Evolutionary conservation across 371 early-diverging fungal species (phyloP), one percentile per base, ranked within the genome.

Genomic region (Haplosporangium sp.): DNA sequence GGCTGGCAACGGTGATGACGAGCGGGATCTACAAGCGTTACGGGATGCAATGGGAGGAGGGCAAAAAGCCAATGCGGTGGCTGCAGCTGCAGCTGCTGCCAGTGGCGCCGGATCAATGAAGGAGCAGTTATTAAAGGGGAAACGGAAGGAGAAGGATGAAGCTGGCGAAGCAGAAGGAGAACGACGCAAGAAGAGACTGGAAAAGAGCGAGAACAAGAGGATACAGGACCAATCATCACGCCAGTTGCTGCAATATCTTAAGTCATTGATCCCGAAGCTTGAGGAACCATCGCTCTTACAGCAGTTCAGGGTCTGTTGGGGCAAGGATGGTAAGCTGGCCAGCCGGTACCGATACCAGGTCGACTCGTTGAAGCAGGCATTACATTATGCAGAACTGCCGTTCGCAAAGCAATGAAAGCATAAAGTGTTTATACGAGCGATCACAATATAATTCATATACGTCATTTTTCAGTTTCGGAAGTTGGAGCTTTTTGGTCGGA

Each of bases 281-380:
- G 76, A 76, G 36, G 60, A 76, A 13, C 47, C 76, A 7, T 16
- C 37, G 51, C 48, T 67, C 13, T 57, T 70, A 18, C 67, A 67
- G 16, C 50, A 67, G 56, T 62, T 70, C 23, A 60, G 55, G 47
- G 60, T 67, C n/a, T 70, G 66, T 45, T 76, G 76, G 76, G 76
- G 76, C 40, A 70, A 63, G 37, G 76, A 76, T 52, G 71, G 76
- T 50, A 61, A 62, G 41, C 36, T 76, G 20, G 59, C 64, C 13
- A 69, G 59, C 23, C 66, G 70, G 7, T 76, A 76, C 29, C 62
- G 76, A n/a, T 23, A 63, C 29, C 70, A 70, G 42, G 62, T 67
- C 12, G 70, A 76, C 45, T 76, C 76, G 43, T 48, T 76, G 53
- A 76, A 76, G 50, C 70, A 70, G 46, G 70, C 76, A n/a, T 48